These are phyloP conservation scores for Rhododendron mucronatum DNA, from an alignment of 148 eudicot species.

Conservation along the genomic window DNA sequence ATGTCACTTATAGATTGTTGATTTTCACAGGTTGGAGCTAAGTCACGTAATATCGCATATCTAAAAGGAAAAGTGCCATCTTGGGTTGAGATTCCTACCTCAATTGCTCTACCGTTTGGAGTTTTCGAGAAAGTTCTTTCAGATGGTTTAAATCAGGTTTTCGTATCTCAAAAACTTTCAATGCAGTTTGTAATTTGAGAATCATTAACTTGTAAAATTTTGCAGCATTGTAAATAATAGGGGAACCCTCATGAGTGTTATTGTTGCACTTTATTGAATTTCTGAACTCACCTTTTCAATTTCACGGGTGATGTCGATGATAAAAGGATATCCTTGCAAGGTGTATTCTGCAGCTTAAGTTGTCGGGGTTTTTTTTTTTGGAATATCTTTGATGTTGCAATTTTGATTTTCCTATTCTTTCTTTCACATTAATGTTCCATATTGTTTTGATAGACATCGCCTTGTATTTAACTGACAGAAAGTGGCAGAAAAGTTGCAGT, in stretches of 20 bases:
- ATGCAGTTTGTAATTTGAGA: not conserved
- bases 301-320: not conserved
- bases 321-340: conserved; percentile 2
- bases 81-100: conserved; percentile 91
- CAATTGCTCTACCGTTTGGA: conserved; percentile 95
- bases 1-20: not conserved
- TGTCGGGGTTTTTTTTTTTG: not conserved
- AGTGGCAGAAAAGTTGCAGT: conserved; percentile 53
- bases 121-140: conserved; percentile 86
- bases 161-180: not conserved
- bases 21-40: conserved; percentile 81
- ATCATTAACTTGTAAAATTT: not conserved
- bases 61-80: conserved; percentile 86
- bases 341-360: not conserved
- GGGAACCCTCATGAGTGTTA: not conserved
- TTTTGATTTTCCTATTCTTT: not conserved
- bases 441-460: not conserved
- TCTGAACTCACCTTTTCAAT: not conserved
- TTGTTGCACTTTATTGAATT: not conserved
- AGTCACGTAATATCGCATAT: conserved; percentile 91
- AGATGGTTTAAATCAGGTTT: conserved; percentile 66
- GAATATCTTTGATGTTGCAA: not conserved
- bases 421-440: not conserved
- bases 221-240: not conserved
- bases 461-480: conserved; percentile 34